phyloP scores from a whole-genome alignment of 2,329 filamentous ascomycete genomes.

The Macrophomina pseudophaseolina region DNA sequence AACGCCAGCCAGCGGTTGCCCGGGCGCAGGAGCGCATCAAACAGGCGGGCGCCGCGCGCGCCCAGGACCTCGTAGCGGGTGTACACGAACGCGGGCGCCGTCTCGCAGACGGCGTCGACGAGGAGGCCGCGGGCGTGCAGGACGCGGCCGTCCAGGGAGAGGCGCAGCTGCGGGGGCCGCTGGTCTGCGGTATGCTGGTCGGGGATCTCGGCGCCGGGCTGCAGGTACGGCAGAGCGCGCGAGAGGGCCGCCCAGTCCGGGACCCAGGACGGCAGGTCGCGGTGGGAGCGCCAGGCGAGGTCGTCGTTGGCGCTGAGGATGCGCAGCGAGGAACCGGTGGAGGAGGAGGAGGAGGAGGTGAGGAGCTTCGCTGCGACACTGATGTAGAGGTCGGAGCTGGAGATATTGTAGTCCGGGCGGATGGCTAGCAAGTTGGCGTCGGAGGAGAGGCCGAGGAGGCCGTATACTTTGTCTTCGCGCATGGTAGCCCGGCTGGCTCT shows the following conservation, averaged over 20 bases:
- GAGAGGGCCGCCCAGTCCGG: conserved; percentile 28
- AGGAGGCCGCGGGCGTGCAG: neutral
- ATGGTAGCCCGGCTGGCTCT: neutral
- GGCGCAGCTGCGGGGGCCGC: neutral
- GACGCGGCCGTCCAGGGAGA: neutral
- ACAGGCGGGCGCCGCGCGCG: too few species aligned
- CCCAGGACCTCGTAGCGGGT: too few species aligned
- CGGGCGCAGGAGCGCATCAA: too few species aligned
- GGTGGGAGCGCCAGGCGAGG: conserved; percentile 14
- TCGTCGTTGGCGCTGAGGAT: neutral
- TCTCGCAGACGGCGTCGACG: neutral
- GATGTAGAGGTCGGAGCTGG: neutral
- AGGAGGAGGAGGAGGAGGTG: neutral
- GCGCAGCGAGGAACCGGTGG: neutral
- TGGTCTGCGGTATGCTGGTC: neutral
- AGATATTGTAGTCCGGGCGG: neutral
- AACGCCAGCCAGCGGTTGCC: too few species aligned
- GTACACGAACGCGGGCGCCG: neutral
- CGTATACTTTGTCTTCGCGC: neutral
- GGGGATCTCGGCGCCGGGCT: neutral
- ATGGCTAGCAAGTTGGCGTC: neutral
- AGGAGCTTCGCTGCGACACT: neutral
- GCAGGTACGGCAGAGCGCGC: neutral
- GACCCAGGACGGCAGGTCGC: conserved; percentile 30
- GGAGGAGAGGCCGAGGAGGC: neutral